Conservation (phyloP, 148 eudicot genomes). For the Simmondsia chinensis region DNA sequence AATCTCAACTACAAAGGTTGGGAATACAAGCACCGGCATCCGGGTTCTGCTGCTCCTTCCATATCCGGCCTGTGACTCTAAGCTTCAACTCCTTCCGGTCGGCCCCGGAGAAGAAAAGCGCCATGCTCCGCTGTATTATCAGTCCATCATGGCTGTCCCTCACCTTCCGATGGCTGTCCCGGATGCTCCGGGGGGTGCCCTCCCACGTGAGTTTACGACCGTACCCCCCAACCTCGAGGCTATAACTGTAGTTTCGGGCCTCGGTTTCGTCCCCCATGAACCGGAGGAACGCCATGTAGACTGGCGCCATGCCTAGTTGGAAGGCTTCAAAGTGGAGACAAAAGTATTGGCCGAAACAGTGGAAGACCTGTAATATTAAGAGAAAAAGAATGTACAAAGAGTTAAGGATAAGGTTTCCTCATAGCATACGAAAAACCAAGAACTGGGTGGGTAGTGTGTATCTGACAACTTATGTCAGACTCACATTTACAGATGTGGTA, state of each 20-base stretch:
- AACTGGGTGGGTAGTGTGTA: no score
- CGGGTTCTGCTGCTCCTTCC: slow-evolving; percentile 58
- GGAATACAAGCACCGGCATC: slow-evolving; percentile 64
- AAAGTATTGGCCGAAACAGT: slow-evolving; percentile 79
- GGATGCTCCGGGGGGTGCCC: slow-evolving; percentile 72
- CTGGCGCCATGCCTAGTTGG: slow-evolving; percentile 87
- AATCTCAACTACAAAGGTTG: slow-evolving; percentile 42
- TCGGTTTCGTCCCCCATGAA: slow-evolving; percentile 85
- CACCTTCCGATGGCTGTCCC: slow-evolving; percentile 77
- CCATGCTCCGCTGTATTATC: slow-evolving; percentile 62
- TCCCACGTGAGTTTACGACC: slow-evolving; percentile 75
- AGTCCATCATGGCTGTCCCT: slow-evolving; percentile 83
- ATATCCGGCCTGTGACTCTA: slow-evolving; percentile 55
- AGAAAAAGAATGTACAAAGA: no score
- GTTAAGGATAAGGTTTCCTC: no score
- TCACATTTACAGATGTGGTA: no score
- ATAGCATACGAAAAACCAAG: no score
- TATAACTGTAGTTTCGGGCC: slow-evolving; percentile 72
- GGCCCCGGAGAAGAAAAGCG: slow-evolving; percentile 61
- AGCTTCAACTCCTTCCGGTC: slow-evolving; percentile 64
- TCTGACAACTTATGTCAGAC: no score
- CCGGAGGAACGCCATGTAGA: slow-evolving; percentile 80
- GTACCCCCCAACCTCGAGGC: slow-evolving; percentile 80
- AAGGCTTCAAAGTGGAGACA: slow-evolving; percentile 90
- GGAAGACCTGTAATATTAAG: no score